These are phyloP conservation scores for Aspergillus transmontanensis DNA, from an alignment of 2,329 filamentous ascomycete species.

Conservation along the genomic window DNA sequence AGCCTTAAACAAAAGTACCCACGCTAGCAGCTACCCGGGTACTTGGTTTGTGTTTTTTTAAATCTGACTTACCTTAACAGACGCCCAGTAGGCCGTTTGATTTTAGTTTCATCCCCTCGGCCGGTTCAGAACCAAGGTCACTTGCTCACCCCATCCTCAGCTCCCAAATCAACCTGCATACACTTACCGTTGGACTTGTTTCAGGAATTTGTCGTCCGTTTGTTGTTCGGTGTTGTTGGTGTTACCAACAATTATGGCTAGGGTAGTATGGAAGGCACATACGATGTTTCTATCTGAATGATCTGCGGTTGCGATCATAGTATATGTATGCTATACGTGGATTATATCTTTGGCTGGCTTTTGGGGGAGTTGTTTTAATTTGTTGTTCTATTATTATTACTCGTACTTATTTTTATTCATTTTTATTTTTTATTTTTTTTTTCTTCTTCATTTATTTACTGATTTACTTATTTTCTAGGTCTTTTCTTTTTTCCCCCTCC, in stretches of 20 bases:
- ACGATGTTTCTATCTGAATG: neutral
- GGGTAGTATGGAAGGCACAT: neutral
- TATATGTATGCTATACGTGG: no score
- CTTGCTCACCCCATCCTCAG: neutral
- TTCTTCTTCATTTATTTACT: neutral
- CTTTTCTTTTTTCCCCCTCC: neutral
- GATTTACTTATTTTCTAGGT: neutral
- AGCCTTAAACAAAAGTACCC: conserved; percentile 4
- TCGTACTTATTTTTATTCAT: neutral
- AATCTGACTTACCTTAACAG: neutral
- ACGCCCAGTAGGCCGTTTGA: neutral
- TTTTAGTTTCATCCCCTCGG: neutral
- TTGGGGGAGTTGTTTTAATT: neutral
- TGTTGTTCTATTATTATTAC: neutral
- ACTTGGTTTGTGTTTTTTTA: neutral
- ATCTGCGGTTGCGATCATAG: neutral
- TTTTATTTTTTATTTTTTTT: neutral
- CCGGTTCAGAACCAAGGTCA: neutral
- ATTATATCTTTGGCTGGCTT: neutral
- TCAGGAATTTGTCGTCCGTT: neutral
- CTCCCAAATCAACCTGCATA: neutral
- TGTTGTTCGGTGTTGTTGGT: neutral
- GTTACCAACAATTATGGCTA: neutral
- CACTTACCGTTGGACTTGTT: neutral
- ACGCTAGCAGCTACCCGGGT: neutral